These are phyloP conservation scores for Cladosporium velox DNA, from an alignment of 2,329 filamentous ascomycete species.

Conservation along the genomic window DNA sequence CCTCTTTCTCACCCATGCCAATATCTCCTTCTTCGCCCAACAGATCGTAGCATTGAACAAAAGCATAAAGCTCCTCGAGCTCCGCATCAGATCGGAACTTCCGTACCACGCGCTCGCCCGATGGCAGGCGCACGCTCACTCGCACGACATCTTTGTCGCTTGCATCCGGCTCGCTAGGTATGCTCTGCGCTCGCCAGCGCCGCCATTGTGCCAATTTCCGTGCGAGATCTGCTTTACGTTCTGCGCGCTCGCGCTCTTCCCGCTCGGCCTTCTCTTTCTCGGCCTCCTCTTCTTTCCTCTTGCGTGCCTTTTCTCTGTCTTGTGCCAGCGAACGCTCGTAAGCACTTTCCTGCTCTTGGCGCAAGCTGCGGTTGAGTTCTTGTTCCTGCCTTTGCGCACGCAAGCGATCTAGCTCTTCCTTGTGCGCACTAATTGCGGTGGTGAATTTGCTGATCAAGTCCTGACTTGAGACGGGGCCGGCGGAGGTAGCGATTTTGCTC, in stretches of 20 bases:
- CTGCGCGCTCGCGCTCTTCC: conserved; percentile 65
- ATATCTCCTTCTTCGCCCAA: conserved; percentile 36
- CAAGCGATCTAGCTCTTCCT: conserved; percentile 71
- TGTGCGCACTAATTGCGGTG: conserved; percentile 71
- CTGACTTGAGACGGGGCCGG: conserved; percentile 68
- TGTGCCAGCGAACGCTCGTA: conserved; percentile 89
- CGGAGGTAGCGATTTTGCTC: conserved; percentile 80
- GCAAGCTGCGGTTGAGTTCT: conserved; percentile 74
- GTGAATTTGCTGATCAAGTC: conserved; percentile 77
- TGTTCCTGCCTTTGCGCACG: conserved; percentile 78
- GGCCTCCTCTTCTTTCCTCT: conserved; percentile 74
- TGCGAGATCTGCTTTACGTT: conserved; percentile 60
- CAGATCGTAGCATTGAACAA: conserved; percentile 83
- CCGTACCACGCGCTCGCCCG: conserved; percentile 73
- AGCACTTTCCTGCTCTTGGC: conserved; percentile 87
- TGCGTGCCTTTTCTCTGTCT: conserved; percentile 80
- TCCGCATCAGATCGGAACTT: conserved; percentile 69
- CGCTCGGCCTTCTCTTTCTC: conserved; percentile 62
- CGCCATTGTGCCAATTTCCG: conserved; percentile 70
- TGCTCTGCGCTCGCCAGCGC: conserved; percentile 70
- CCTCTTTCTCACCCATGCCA: conserved; percentile 38
- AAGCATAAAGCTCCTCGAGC: conserved; percentile 90
- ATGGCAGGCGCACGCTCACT: conserved; percentile 63
- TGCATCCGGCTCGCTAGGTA: conserved; percentile 67
- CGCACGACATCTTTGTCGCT: conserved; percentile 70